Evolutionary conservation across 2,329 filamentous ascomycete species (phyloP), one percentile per base, ranked within the genome.

Genomic region (Nothopassalora personata): DNA sequence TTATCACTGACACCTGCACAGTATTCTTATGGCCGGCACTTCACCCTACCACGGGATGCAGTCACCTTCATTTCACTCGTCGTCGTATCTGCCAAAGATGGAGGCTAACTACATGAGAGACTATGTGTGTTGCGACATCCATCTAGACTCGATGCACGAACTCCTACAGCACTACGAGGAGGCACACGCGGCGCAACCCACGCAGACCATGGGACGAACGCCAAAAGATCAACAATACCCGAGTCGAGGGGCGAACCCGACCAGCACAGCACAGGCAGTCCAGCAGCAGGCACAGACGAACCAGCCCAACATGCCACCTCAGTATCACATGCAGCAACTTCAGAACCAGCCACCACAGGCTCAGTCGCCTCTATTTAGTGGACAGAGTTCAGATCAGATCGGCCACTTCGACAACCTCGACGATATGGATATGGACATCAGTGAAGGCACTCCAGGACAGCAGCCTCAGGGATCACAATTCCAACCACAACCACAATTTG

Each of bases 341-440:
- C 51, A 61, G 48, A 56, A 56, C n/a, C 46, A 45, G 23, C 59
- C 57, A n/a, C 55, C 49, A 30, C 57, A 57, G n/a, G 57, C 63
- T 28, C 51, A 64, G 18, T 71, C 69, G 18, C 70, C 70, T 46
- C 63, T 72, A 3, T 72, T 72, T 64, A 68, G 68, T 47, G 70
- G 66, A 3, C 69, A 70, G 46, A 67, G 64, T 53, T 56, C 64
- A 47, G 70, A 71, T 54, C 69, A 71, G 48, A 68, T 70, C 39
- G 67, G 68, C 48, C 65, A 64, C 3, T 71, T 72, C 48, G 73
- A 80, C 60, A 78, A 96, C 61, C 86, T 96, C 79, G 92, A 96
- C 70, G 86, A 90, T 18, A 97, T 97, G 93, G 93, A 97, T 70
- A 97, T 97, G 92, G 93, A 97, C 69, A 89, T 97, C 87, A 93